Conservation (phyloP, 495 filamentous ascomycete genomes). For the Xylaria bambusicola region DNA sequence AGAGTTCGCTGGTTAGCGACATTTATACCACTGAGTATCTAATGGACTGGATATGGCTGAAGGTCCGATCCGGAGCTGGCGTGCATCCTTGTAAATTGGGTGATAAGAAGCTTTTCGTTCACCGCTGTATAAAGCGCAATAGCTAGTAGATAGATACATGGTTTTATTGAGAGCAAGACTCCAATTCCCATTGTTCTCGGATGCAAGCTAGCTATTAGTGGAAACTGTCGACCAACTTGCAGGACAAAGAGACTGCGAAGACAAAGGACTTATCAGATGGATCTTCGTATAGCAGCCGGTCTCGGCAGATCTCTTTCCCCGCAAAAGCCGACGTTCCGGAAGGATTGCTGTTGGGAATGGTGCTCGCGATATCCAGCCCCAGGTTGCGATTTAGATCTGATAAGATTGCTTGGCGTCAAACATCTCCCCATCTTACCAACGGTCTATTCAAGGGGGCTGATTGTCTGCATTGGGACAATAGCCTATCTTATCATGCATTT, state of each 20-base stretch:
- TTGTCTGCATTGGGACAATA: neutral
- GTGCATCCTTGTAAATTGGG: neutral
- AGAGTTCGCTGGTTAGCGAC: too few species aligned
- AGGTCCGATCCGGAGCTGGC: neutral
- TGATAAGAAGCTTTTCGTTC: too few species aligned
- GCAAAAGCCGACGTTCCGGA: neutral
- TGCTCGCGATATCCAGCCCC: neutral
- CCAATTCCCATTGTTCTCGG: neutral
- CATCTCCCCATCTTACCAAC: conserved; percentile 4
- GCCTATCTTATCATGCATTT: neutral
- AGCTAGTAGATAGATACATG: too few species aligned
- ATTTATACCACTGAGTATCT: neutral
- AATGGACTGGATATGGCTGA: neutral
- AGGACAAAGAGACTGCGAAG: neutral
- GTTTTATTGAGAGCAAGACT: too few species aligned
- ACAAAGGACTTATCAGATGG: neutral
- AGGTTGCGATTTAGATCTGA: neutral
- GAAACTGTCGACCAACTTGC: neutral
- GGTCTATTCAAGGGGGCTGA: neutral
- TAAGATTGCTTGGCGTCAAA: neutral
- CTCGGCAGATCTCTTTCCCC: neutral
- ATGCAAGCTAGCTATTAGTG: neutral
- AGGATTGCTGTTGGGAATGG: neutral
- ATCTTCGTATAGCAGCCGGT: neutral
- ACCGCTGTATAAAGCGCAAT: too few species aligned